A percentile compares a stretch with the other conserved stretches of the same genome.
phyloP scores from a whole-genome alignment of 1,139 yeast species.

The Taphrina pruni region DNA sequence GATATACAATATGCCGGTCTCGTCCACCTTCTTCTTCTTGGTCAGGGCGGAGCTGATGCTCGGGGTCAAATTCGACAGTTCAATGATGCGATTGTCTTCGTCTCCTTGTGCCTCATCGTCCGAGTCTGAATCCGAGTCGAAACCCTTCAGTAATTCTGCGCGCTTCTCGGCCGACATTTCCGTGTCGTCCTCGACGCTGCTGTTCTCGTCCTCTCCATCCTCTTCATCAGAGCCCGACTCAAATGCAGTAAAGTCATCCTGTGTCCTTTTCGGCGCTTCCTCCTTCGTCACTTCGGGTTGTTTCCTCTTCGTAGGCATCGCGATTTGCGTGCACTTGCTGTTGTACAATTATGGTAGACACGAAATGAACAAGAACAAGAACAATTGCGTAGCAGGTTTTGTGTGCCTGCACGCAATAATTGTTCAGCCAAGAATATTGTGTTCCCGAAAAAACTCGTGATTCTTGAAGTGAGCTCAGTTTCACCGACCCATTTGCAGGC shows the following conservation, averaged over 20 bases:
- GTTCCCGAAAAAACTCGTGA: no score
- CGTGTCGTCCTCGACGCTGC: conserved; percentile 23
- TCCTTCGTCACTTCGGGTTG: background rate
- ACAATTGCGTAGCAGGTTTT: no score
- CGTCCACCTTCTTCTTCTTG: conserved; percentile 28
- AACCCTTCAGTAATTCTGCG: conserved; percentile 16
- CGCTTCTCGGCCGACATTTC: conserved; percentile 18
- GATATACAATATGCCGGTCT: conserved; percentile 73
- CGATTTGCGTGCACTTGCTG: background rate
- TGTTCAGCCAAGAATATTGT: no score
- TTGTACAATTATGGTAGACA: background rate
- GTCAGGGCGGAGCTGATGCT: conserved; percentile 23
- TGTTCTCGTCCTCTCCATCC: background rate
- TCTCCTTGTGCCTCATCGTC: conserved; percentile 33
- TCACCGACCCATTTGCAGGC: no score
- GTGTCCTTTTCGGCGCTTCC: background rate
- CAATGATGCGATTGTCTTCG: conserved; percentile 39
- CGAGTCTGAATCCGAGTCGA: conserved; percentile 33
- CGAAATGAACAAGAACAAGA: no score
- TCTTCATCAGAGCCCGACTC: conserved; percentile 7
- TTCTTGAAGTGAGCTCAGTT: no score
- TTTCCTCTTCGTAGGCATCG: conserved; percentile 22
- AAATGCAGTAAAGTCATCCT: background rate
- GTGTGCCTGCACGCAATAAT: no score
- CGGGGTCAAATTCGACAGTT: conserved; percentile 33